Conservation (phyloP, 2,329 filamentous ascomycete species). For the Colletotrichum sp. region DNA sequence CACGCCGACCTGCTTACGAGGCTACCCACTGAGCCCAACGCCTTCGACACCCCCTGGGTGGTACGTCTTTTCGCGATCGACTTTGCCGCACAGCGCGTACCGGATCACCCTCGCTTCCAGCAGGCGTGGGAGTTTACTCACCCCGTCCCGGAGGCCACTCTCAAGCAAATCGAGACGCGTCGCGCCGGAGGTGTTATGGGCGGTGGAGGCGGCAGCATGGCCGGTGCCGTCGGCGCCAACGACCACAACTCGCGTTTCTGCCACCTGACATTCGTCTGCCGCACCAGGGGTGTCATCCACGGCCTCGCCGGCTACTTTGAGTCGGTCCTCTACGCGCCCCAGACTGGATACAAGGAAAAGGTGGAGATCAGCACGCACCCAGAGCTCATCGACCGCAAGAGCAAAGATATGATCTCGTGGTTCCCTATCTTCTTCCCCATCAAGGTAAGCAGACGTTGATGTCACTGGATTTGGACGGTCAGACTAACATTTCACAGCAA, state of each 20-base stretch:
- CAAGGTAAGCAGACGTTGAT: conserved; percentile 65
- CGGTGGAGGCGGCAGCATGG: conserved; percentile 75
- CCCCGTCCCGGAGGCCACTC: conserved; percentile 66
- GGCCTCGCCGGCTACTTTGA: conserved; percentile 96
- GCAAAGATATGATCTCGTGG: conserved; percentile 98
- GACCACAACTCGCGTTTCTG: conserved; percentile 89
- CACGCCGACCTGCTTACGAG: conserved; percentile 79
- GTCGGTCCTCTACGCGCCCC: conserved; percentile 82
- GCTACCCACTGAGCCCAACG: conserved; percentile 65
- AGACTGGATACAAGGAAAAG: conserved; percentile 48
- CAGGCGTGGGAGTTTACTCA: conserved; percentile 83
- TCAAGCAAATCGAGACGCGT: conserved; percentile 61
- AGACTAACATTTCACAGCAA: conserved; percentile 55
- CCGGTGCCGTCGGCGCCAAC: conserved; percentile 80
- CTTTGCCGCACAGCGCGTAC: conserved; percentile 68
- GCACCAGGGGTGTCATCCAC: conserved; percentile 83
- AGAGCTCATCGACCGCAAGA: conserved; percentile 89
- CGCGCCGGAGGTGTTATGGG: conserved; percentile 68
- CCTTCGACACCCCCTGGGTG: conserved; percentile 92
- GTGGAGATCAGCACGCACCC: conserved; percentile 94
- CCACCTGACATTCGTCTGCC: conserved; percentile 78
- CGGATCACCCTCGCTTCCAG: conserved; percentile 69
- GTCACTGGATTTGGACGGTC: not conserved
- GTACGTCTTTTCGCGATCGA: conserved; percentile 91
- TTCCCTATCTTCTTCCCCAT: conserved; percentile 98